A percentile compares a stretch with the other conserved stretches of the same genome.
phyloP scores from a whole-genome alignment of 345 rosid genomes.

The Eucalyptus marginata region DNA sequence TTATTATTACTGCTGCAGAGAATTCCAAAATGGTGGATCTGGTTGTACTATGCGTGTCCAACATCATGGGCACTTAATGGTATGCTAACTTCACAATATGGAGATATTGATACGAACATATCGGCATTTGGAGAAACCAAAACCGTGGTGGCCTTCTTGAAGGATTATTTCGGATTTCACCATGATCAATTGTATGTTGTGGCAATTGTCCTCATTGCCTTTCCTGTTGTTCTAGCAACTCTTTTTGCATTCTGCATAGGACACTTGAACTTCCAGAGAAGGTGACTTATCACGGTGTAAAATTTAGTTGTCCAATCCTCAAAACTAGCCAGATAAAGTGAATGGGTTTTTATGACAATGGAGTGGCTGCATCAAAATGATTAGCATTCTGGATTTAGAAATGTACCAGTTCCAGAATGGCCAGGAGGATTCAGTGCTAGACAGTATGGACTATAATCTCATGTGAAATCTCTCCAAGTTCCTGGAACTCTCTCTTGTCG shows the following conservation, averaged over 20 bases:
- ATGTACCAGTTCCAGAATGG: neutral
- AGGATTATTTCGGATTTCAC: constrained; percentile 47
- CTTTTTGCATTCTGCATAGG: constrained; percentile 43
- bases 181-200: constrained; percentile 18
- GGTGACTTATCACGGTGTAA: constrained; percentile 16
- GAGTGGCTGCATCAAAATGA: neutral
- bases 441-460: neutral
- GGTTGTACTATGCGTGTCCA: constrained; percentile 55
- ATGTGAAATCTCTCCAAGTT: neutral
- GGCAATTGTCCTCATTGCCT: constrained; percentile 23
- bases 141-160: constrained; percentile 26
- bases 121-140: constrained; percentile 30
- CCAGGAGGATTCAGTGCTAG: neutral
- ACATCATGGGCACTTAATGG: constrained; percentile 66
- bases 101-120: constrained; percentile 34
- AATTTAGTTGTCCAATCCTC: neutral
- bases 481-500: neutral
- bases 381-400: neutral
- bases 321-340: neutral
- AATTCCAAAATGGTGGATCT: constrained; percentile 78
- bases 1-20: constrained; percentile 23
- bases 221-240: constrained; percentile 38
- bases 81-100: constrained; percentile 66
- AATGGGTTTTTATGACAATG: neutral
- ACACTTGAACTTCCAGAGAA: constrained; percentile 43